A percentile compares a stretch with the other conserved stretches of the same genome.
Conservation (phyloP, 495 filamentous ascomycete genomes). For the Hyaloscypha finlandica region DNA sequence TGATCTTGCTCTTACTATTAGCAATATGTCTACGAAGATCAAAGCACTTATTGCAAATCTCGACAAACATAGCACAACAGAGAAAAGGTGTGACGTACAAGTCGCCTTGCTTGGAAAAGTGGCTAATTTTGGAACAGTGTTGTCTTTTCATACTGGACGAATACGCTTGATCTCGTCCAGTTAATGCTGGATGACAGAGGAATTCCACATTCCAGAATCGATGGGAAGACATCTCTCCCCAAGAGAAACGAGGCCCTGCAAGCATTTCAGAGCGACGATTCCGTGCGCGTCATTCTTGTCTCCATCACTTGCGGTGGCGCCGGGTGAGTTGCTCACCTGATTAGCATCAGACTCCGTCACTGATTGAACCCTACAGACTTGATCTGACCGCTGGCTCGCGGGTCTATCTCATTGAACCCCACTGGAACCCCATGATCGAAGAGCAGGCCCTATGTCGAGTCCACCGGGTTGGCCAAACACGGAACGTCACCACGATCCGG, state of each 20-base stretch:
- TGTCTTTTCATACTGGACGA: constrained; percentile 13
- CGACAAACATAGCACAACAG: neutral
- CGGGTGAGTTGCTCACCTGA: constrained; percentile 11
- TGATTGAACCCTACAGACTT: constrained; percentile 18
- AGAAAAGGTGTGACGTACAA: no score
- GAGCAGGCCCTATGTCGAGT: constrained; percentile 37
- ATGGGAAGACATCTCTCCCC: constrained; percentile 10
- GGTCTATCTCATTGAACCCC: constrained; percentile 35
- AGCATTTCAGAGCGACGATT: constrained; percentile 13
- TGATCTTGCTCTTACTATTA: neutral
- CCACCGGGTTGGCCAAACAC: constrained; percentile 36
- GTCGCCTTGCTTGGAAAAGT: no score
- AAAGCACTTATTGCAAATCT: neutral
- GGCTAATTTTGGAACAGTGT: neutral
- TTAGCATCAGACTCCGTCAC: neutral
- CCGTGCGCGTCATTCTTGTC: constrained; percentile 21
- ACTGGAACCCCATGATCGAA: constrained; percentile 39
- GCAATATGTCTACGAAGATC: neutral
- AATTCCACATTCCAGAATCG: neutral
- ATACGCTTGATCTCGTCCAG: constrained; percentile 14
- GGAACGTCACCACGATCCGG: constrained; percentile 31
- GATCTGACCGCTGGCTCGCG: constrained; percentile 33
- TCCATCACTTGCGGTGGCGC: constrained; percentile 21
- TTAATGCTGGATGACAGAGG: constrained; percentile 3
- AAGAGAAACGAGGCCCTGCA: constrained; percentile 6